These are phyloP conservation scores for Diutina siamensis DNA, from an alignment of 1,139 yeast species.

Conservation along the genomic window DNA sequence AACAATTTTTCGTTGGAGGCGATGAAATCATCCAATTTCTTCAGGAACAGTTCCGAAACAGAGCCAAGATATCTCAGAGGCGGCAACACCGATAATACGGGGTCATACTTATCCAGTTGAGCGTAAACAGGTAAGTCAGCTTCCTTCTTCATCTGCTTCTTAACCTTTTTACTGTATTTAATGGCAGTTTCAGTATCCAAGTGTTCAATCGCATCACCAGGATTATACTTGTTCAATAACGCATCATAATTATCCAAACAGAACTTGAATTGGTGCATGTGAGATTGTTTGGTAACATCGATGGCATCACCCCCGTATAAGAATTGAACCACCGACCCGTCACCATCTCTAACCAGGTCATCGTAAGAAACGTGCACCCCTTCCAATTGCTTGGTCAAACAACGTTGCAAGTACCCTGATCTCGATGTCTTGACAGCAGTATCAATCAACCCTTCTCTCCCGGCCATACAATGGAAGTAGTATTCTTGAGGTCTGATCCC, in stretches of 20 bases:
- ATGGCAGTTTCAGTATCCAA: slow-evolving; percentile 77
- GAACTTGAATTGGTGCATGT: slow-evolving; percentile 87
- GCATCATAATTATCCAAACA: slow-evolving; percentile 88
- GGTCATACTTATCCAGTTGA: slow-evolving; percentile 66
- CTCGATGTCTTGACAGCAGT: slow-evolving; percentile 98
- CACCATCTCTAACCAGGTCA: slow-evolving; percentile 91
- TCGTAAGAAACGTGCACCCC: slow-evolving; percentile 94
- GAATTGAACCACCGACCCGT: slow-evolving; percentile 89
- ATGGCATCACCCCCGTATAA: slow-evolving; percentile 96
- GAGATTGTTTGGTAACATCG: slow-evolving; percentile 90
- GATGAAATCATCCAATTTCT: slow-evolving; percentile 62
- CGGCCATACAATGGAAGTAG: slow-evolving; percentile 99
- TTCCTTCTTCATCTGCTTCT: slow-evolving; percentile 64
- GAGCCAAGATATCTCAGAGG: slow-evolving; percentile 89
- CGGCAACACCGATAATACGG: slow-evolving; percentile 73
- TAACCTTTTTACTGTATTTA: slow-evolving; percentile 70
- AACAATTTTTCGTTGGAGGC: slow-evolving; percentile 42
- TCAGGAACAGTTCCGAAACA: slow-evolving; percentile 84
- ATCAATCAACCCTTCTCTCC: slow-evolving; percentile 99
- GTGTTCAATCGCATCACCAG: slow-evolving; percentile 55
- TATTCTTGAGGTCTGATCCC: slow-evolving; percentile 99
- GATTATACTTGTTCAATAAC: slow-evolving; percentile 75
- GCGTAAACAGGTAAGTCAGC: slow-evolving; percentile 49
- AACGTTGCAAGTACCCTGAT: slow-evolving; percentile 97
- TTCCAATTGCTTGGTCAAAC: slow-evolving; percentile 94